phyloP scores from a whole-genome alignment of 371 early-diverging fungal species.

The Coemansia sp. region DNA sequence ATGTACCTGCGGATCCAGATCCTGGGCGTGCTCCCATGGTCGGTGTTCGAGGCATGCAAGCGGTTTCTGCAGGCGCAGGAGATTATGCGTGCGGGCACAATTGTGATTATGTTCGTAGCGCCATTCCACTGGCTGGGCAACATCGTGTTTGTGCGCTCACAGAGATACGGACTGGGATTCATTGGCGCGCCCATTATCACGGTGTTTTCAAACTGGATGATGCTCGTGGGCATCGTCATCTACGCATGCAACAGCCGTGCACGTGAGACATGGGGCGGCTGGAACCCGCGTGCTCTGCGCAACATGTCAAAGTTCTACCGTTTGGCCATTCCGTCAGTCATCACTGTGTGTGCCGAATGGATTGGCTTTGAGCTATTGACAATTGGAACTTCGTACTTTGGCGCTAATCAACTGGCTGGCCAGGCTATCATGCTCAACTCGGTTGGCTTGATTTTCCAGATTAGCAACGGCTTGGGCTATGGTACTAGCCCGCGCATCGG shows the following conservation, averaged over 20 bases:
- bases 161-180: constrained; percentile 66
- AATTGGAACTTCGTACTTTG: constrained; percentile 69
- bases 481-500: constrained; percentile 79
- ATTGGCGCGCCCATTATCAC: constrained; percentile 84
- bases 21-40: constrained; percentile 69
- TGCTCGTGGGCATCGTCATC: constrained; percentile 58
- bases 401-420: constrained; percentile 65
- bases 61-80: constrained; percentile 81
- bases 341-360: constrained; percentile 70
- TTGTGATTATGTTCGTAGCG: constrained; percentile 63
- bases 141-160: constrained; percentile 68
- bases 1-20: constrained; percentile 65
- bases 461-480: constrained; percentile 60
- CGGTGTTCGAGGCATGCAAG: constrained; percentile 75
- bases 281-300: constrained; percentile 65
- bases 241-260: constrained; percentile 73
- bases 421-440: constrained; percentile 78
- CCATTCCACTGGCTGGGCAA: constrained; percentile 77
- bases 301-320: constrained; percentile 64
- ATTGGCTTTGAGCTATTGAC: constrained; percentile 71
- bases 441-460: constrained; percentile 60
- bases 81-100: constrained; percentile 77
- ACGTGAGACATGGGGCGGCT: constrained; percentile 78
- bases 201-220: constrained; percentile 67
- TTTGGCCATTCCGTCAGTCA: constrained; percentile 62